A percentile compares a stretch with the other conserved stretches of the same genome.
Conservation (phyloP, 208 protist species). For the Leishmania tropica region DNA sequence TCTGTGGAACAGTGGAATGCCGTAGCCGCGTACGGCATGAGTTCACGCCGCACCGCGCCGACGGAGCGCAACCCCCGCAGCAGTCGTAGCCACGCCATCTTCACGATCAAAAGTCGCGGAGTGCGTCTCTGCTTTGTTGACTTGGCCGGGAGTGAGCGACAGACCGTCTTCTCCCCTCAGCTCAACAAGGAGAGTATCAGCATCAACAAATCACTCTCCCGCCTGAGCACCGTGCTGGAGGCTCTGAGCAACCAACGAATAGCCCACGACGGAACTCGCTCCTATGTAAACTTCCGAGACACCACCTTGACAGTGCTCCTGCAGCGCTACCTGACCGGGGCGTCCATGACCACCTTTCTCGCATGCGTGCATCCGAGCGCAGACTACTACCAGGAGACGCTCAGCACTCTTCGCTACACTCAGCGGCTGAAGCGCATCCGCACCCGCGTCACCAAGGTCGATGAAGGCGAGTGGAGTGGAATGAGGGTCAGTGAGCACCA, state of each 20-base stretch:
- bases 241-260: constrained; percentile 64
- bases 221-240: constrained; percentile 88
- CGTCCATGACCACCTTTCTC: constrained; percentile 87
- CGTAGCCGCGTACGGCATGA: constrained; percentile 75
- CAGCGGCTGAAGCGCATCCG: constrained; percentile 80
- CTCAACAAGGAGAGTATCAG: constrained; percentile 89
- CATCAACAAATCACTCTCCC: constrained; percentile 91
- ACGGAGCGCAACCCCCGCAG: constrained; percentile 92
- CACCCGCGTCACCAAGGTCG: constrained; percentile 41
- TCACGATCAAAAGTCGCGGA: constrained; percentile 84
- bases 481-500: constrained; percentile 41
- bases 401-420: constrained; percentile 90
- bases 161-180: constrained; percentile 81
- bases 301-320: constrained; percentile 88
- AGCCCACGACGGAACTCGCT: constrained; percentile 39
- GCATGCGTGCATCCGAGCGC: constrained; percentile 81
- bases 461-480: constrained; percentile 43
- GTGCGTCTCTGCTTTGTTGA: constrained; percentile 89
- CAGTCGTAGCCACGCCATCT: constrained; percentile 93
- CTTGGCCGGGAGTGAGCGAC: constrained; percentile 86
- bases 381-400: constrained; percentile 67
- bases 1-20: constrained; percentile 71
- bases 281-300: constrained; percentile 89
- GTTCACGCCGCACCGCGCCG: constrained; percentile 73
- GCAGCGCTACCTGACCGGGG: constrained; percentile 83